Evolutionary conservation across 2,329 filamentous ascomycete genomes (phyloP), one percentile per base, ranked within the genome.

Genomic region (Xylaria digitata): DNA sequence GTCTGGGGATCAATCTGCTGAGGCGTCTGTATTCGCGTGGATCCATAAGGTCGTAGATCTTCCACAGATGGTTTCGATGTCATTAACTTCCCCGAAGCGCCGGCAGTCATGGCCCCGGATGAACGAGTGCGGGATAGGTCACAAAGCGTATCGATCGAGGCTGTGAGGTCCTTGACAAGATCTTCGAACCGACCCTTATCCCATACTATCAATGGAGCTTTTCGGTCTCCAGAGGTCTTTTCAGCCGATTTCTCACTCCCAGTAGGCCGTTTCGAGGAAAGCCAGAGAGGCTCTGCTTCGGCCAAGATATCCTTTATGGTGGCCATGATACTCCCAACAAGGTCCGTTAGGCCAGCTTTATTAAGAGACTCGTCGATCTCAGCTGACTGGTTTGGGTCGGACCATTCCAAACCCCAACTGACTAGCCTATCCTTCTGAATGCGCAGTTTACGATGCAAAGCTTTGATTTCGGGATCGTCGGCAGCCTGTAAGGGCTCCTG

Each of bases 381-480:
- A 73, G 88, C 86, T 66, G 89, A 84, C 74, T 90, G 86, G 70
- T 83, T 86, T 17, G 90, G 88, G 76, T 94, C 91, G 63, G 89
- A 92, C 92, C 92, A 95, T 77, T 93, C 90, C 59, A 93, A 82
- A 0, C 92, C 92, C 92, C 92, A 95, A 67, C 89, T 90, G 65
- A 92, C 89, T 53, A 94, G 83, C 17, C 92, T 86, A 80, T 94
- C 91, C 77, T 92, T 93, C 74, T 94, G 92, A 71, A 94, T 93
- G 70, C 90, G 87, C 70, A 93, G 86, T 77, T 92, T 93, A 69
- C 91, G 89, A 76, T 94, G 90, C 37, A 94, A 82, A 17, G 86
- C 85, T 74, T 90, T 88, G 75, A 92, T 87, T 70, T 93, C 90
- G 26, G 91, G 90, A 76, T 90, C 84, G 75, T 90, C 82, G 73